Conservation (phyloP, 371 early-diverging fungal genomes). For the Cokeromyces recurvatus region DNA sequence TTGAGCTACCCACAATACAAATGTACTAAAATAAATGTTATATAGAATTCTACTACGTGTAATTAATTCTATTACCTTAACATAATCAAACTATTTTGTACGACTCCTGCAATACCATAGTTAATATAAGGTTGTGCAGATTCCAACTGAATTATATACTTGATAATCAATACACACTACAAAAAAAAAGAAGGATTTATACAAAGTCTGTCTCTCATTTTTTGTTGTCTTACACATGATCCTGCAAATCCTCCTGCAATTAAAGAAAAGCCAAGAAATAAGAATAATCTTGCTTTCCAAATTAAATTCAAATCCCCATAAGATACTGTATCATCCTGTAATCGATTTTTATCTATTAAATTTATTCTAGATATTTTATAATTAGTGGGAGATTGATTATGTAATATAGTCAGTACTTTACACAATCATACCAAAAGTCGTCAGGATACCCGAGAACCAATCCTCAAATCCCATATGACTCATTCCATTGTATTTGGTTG, state of each 20-base stretch:
- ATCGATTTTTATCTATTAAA: constrained; percentile 49
- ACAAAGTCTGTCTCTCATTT: not conserved
- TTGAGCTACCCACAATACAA: constrained; percentile 45
- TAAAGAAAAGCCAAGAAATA: constrained; percentile 77
- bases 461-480: constrained; percentile 68
- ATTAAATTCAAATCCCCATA: constrained; percentile 46
- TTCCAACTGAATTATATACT: constrained; percentile 60
- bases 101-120: constrained; percentile 63
- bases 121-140: constrained; percentile 55
- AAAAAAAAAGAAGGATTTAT: not conserved
- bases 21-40: constrained; percentile 20
- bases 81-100: constrained; percentile 70
- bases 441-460: constrained; percentile 75
- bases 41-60: not conserved
- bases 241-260: constrained; percentile 78
- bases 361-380: constrained; percentile 39
- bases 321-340: constrained; percentile 51
- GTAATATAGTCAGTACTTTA: no score
- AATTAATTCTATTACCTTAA: constrained; percentile 46
- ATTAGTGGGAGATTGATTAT: no score
- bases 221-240: constrained; percentile 49
- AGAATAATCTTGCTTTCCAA: constrained; percentile 66
- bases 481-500: constrained; percentile 20
- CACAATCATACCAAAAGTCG: constrained; percentile 77
- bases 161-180: constrained; percentile 68